Evolutionary conservation across 176 grass and related monocot genomes (phyloP).

Genomic region (Secale cereale): DNA sequence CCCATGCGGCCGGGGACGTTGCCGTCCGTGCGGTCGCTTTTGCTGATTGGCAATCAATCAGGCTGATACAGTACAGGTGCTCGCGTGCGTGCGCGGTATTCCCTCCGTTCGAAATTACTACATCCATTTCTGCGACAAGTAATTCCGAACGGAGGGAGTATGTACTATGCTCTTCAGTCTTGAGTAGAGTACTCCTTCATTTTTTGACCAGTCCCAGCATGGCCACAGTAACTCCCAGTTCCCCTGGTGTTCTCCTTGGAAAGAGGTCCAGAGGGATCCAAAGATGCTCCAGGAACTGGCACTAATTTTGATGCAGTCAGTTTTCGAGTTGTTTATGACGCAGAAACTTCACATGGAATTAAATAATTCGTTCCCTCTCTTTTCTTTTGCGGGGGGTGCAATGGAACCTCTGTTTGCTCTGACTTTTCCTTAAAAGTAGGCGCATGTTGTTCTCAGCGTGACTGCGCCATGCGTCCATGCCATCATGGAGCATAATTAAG

Average conservation of each 20-base stretch:
- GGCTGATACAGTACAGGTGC: neutral
- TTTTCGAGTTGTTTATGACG: too few relatives aligned
- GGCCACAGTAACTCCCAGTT: neutral
- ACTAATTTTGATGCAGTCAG: neutral
- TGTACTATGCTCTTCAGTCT: neutral
- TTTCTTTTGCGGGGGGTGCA: neutral
- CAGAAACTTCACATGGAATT: too few relatives aligned
- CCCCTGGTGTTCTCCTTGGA: neutral
- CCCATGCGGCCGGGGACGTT: neutral
- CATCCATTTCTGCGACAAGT: too few relatives aligned
- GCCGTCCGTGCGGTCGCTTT: slow-evolving; percentile 35
- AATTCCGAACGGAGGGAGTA: too few relatives aligned
- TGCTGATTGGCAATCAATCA: slow-evolving; percentile 38
- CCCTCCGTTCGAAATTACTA: too few relatives aligned
- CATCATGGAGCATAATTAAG: slow-evolving; percentile 4
- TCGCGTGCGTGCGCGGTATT: slow-evolving; percentile 18
- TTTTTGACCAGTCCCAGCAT: neutral
- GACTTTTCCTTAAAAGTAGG: slow-evolving; percentile 3
- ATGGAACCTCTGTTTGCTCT: neutral
- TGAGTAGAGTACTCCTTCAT: neutral
- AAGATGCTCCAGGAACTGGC: neutral
- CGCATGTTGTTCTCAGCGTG: slow-evolving; percentile 11
- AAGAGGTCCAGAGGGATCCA: neutral
- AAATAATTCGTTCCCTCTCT: too few relatives aligned
- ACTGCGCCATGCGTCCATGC: neutral